These are phyloP conservation scores for Sergeia podlipaevii DNA, from an alignment of 208 protist species.

Conservation along the genomic window DNA sequence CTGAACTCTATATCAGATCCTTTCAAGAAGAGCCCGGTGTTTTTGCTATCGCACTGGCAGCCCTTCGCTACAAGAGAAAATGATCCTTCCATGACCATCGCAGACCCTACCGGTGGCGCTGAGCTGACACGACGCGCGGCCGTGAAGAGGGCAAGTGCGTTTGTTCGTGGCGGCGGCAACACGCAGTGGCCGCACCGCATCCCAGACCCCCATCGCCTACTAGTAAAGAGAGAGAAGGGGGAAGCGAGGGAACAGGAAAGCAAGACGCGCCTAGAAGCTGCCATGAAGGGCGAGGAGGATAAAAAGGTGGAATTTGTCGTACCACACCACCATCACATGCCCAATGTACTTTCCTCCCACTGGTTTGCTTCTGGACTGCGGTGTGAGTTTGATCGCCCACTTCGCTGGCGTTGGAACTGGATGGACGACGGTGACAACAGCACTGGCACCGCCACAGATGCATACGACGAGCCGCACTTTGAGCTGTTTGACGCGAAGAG, in stretches of 20 bases:
- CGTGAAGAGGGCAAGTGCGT: slow-evolving; percentile 17
- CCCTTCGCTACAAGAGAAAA: slow-evolving; percentile 20
- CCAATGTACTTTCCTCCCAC: slow-evolving; percentile 35
- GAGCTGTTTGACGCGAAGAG: too few relatives aligned
- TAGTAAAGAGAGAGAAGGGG: neutral
- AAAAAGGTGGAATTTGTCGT: slow-evolving; percentile 8
- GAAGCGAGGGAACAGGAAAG: too few relatives aligned
- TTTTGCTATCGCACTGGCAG: slow-evolving; percentile 46
- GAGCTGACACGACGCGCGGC: slow-evolving; percentile 47
- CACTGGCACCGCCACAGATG: neutral
- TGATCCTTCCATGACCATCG: slow-evolving; percentile 18
- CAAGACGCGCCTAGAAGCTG: too few relatives aligned
- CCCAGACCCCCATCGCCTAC: slow-evolving; percentile 14
- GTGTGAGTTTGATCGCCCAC: slow-evolving; percentile 22
- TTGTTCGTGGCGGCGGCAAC: slow-evolving; percentile 40
- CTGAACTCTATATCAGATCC: slow-evolving; percentile 10
- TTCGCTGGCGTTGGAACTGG: neutral
- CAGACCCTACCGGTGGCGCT: slow-evolving; percentile 44
- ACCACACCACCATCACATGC: slow-evolving; percentile 35
- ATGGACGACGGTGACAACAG: neutral
- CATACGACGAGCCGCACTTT: neutral
- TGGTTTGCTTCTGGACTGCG: slow-evolving; percentile 28
- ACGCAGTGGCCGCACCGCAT: slow-evolving; percentile 26
- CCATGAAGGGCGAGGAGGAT: slow-evolving; percentile 13
- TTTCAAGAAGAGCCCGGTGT: slow-evolving; percentile 15